Base-by-base conservation (phyloP, 2,329 filamentous ascomycete species). In the Calonectria hawksworthii region DNA sequence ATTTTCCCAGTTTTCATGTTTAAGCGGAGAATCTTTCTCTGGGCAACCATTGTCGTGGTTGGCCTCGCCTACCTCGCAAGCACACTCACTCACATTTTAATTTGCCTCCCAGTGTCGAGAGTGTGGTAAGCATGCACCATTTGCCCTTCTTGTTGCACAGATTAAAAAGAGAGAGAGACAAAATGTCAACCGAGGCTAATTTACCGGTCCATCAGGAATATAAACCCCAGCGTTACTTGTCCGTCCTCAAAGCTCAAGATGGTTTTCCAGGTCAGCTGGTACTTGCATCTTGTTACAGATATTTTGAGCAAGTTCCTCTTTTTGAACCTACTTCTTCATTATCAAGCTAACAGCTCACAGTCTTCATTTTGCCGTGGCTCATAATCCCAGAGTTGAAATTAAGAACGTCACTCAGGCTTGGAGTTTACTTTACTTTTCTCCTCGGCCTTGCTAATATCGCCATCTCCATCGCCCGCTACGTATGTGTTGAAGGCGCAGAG, bases 381-480 rank as follows among this genome's bases (percentile, higher is more conserved):
- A 54, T 54, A 3, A 16, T 54, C 0, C 51, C 23, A 8, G 30
- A 54, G 26, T 18, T 54, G 18, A 28, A 28, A 16, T 18, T 54
- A 26, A 54, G 18, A 5, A 32, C 23, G 2, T 28, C 26, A 1
- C 23, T 54, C 7, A 75, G 71, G 30, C 23, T 71, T 3, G 74
- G 73, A 16, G 13, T 78, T 1, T 79, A 75, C 10, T 54, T 69
- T 63, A 65, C 79, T 0, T 76, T 78, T 3, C 21, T 79, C 9
- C 18, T 78, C 3, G 75, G 77, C 16, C 23, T 79, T 10, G 50
- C 77, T 2, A 74, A 79, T 21, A 71, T 79, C 8, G 59, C 47
- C 5, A 67, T 79, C 3, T 79, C 77, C 14, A 28, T 79, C 16
- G 63, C 74, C 2, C 77, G 77, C 1, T 79, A 79, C 50, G 21